Evolutionary conservation across 345 rosid genomes (phyloP).

Genomic region (Rhodomyrtus tomentosa): DNA sequence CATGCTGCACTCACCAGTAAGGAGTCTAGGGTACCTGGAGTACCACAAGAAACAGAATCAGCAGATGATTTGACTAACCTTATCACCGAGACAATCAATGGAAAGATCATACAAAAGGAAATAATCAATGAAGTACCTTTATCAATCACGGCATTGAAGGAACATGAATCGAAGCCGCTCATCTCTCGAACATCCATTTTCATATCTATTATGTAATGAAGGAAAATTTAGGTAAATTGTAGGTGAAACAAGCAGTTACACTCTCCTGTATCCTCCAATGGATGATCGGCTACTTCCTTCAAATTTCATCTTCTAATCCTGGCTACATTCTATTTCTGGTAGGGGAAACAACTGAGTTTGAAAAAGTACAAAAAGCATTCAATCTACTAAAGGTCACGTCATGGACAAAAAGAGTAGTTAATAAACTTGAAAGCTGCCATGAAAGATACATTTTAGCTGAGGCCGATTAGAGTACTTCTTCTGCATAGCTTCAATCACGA

Average conservation of each 20-base stretch:
- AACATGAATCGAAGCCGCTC: conserved; percentile 45
- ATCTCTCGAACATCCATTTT: conserved; percentile 77
- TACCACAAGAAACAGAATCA: background rate
- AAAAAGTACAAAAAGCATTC: background rate
- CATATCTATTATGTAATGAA: conserved; percentile 25
- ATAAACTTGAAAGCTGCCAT: background rate
- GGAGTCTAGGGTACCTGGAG: conserved; percentile 85
- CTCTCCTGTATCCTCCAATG: background rate
- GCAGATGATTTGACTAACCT: background rate
- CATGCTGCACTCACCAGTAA: conserved; percentile 49
- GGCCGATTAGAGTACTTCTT: conserved; percentile 40
- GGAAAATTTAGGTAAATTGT: background rate
- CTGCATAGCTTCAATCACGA: conserved; percentile 60
- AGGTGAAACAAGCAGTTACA: background rate
- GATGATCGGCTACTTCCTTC: background rate
- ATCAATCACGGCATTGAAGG: conserved; percentile 69
- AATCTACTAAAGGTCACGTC: background rate
- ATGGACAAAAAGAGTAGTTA: background rate
- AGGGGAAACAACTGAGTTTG: background rate
- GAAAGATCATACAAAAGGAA: background rate
- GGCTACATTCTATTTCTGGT: background rate
- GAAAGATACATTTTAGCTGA: conserved; percentile 53
- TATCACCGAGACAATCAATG: background rate
- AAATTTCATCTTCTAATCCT: background rate
- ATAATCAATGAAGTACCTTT: conserved; percentile 35